Percentiles rank a stretch among this genome's conserved stretches.
Evolutionary conservation across 2,329 filamentous ascomycete genomes (phyloP).

Genomic region (Colletotrichum sp.): DNA sequence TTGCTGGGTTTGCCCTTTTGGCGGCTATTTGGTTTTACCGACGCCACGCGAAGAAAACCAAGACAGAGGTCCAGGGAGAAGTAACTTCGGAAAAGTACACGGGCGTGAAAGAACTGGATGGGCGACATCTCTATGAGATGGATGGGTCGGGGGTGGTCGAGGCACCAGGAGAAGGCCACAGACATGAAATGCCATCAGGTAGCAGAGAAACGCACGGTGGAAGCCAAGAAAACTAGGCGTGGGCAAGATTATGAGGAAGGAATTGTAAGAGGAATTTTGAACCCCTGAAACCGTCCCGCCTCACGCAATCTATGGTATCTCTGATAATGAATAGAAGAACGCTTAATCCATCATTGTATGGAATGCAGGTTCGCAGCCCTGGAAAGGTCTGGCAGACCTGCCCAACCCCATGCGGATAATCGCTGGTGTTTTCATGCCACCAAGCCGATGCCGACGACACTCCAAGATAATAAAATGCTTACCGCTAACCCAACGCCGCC

Average conservation of each 20-base stretch:
- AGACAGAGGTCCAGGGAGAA: not conserved
- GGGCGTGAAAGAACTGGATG: not conserved
- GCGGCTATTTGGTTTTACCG: not conserved
- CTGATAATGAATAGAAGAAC: constrained; percentile 3
- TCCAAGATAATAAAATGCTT: not conserved
- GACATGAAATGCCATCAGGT: not conserved
- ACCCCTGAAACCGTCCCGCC: not conserved
- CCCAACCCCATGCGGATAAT: not conserved
- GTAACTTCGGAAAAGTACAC: not conserved
- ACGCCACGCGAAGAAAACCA: not conserved
- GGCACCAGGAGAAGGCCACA: not conserved
- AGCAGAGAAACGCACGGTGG: not conserved
- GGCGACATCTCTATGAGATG: not conserved
- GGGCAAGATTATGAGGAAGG: not conserved
- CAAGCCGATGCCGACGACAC: constrained; percentile 1
- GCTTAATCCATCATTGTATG: constrained; percentile 4
- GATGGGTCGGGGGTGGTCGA: not conserved
- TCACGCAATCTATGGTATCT: constrained; percentile 13
- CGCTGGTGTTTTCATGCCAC: not conserved
- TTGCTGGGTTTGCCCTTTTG: not conserved
- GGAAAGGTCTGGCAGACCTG: not conserved
- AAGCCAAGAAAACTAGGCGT: not conserved
- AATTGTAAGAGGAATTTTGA: not conserved
- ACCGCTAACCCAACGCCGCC: constrained; percentile 15
- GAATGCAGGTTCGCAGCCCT: not conserved